Evolutionary conservation across 2,329 filamentous ascomycete genomes (phyloP), one percentile per base, ranked within the genome.

Genomic region (Penicillium concentricum): DNA sequence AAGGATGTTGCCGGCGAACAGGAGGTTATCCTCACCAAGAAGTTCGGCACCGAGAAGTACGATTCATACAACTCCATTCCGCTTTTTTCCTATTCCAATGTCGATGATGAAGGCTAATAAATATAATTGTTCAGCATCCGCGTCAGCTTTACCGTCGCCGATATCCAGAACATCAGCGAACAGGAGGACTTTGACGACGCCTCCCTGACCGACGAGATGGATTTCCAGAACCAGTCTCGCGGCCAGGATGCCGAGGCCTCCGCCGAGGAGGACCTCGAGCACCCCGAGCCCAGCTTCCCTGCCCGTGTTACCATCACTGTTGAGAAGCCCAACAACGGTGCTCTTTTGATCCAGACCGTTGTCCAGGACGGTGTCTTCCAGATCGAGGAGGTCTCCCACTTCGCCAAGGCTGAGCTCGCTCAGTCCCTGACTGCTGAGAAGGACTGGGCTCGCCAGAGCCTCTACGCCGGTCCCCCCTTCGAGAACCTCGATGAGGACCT

Each of bases 401-500:
- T 91, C 81, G 81, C 85, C 67, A 87, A 92, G 67, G 82, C 88
- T 59, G 87, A 89, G 57, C 79, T 95, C 62, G 91, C 93, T 41
- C 86, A 91, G 72, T 86, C 89, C 61, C 81, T 87, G 69, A 87
- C 83, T 49, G 87, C 91, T 62, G 91, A 96, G 70, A 83, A 86
- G 72, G 85, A 89, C 65, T 92, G 91, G 82, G 80, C 84, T 67
- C 84, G 91, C 70, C 85, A 89, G 74, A 86, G 87, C 62, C 77
- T 92, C 65, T 99, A 97, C 80, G 88, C 90, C 41, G 94, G 94
- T 54, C 94, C 94, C 60, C 90, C 91, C 54, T 97, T 97, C 75
- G 88, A 87, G 78, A 96, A 91, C 81, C 86, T 99, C 57, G 94
- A 99, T 73, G 92, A 97, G 80, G 93, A 97, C 74, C 85, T 99